Evolutionary conservation across 2,329 filamentous ascomycete genomes (phyloP).

Genomic region (Fusarium nygamai): DNA sequence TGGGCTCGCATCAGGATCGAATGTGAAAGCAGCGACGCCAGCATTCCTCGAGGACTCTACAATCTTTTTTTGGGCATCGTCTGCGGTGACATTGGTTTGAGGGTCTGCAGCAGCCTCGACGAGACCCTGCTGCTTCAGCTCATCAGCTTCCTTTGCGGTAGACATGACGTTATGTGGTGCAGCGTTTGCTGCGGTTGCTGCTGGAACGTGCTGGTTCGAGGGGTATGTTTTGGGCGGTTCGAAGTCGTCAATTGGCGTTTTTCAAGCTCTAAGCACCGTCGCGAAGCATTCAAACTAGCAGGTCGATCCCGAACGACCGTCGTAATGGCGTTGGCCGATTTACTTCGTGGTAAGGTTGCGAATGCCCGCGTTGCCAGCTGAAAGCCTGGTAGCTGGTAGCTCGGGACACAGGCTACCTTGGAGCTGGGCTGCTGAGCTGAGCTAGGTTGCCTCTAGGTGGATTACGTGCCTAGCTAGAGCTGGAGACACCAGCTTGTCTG

Average conservation of each 20-base stretch:
- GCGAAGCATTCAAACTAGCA: slow-evolving; percentile 33
- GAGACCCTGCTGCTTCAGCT: slow-evolving; percentile 84
- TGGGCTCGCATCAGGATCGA: slow-evolving; percentile 84
- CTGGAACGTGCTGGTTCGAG: slow-evolving; percentile 18
- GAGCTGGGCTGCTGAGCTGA: not conserved
- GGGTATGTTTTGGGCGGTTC: not conserved
- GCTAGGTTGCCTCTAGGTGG: not conserved
- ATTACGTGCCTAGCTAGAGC: slow-evolving; percentile 6
- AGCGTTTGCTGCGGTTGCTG: slow-evolving; percentile 27
- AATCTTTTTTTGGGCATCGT: slow-evolving; percentile 77
- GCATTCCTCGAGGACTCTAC: slow-evolving; percentile 81
- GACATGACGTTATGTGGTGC: slow-evolving; percentile 45
- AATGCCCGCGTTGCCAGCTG: slow-evolving; percentile 11
- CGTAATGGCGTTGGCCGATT: slow-evolving; percentile 3
- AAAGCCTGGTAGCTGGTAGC: slow-evolving; percentile 4
- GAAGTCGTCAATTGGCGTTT: slow-evolving; percentile 37
- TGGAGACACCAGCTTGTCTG: slow-evolving; percentile 16
- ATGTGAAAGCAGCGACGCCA: slow-evolving; percentile 82
- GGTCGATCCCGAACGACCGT: slow-evolving; percentile 19
- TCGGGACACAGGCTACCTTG: slow-evolving; percentile 11
- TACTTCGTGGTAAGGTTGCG: slow-evolving; percentile 21
- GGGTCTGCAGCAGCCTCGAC: slow-evolving; percentile 81
- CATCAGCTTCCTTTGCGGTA: slow-evolving; percentile 52
- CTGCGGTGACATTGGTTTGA: slow-evolving; percentile 71
- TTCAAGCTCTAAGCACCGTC: slow-evolving; percentile 19